Evolutionary conservation across 192 early-diverging fungal genomes (phyloP), one percentile per base, ranked within the genome.

Genomic region (Chytriomyces sp.): DNA sequence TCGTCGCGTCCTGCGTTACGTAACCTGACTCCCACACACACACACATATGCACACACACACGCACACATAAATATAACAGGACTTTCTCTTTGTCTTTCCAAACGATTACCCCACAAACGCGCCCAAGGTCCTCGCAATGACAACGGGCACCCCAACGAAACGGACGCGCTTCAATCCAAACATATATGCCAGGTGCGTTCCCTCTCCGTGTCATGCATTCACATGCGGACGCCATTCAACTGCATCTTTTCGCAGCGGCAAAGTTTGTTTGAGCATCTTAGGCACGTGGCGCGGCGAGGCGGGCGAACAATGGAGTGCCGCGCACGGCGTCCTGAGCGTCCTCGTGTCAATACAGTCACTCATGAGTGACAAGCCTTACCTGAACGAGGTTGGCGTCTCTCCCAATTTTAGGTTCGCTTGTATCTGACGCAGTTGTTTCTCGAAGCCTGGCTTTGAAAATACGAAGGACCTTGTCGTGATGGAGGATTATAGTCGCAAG

Each of bases 391-490:
- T 78, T n/a, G 19, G 6, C 25, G 4, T 60, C 33, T 36, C 4
- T 22, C 17, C 25, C 30, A 49, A 14, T 54, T 71, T 55, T 68
- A 17, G 6, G 22, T 59, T 57, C 26, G 14, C 34, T 53, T 53
- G 5, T 32, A 33, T 17, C 26, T 64, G 61, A 62, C 54, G 22
- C 19, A 78, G n/a, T n/a, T n/a, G n/a, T n/a, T n/a, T n/a, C n/a
- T n/a, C n/a, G n/a, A n/a, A n/a, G 77, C 88, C 88, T 39, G 85
- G 86, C 26, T 82, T 82, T 61, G 88, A 89, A 41, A 83, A 85
- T 26, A 62, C 67, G 33, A 63, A 53, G 32, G 83, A 86, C 58
- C 39, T 36, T 37, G 37, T 32, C 19, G 36, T 80, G 5, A 58
- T 86, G 6, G 79, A 82, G 52, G 53, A 74, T 4, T 89, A 89